Evolutionary conservation across 2,329 filamentous ascomycete genomes (phyloP).

Genomic region (Colletotrichum neosansevieriae): DNA sequence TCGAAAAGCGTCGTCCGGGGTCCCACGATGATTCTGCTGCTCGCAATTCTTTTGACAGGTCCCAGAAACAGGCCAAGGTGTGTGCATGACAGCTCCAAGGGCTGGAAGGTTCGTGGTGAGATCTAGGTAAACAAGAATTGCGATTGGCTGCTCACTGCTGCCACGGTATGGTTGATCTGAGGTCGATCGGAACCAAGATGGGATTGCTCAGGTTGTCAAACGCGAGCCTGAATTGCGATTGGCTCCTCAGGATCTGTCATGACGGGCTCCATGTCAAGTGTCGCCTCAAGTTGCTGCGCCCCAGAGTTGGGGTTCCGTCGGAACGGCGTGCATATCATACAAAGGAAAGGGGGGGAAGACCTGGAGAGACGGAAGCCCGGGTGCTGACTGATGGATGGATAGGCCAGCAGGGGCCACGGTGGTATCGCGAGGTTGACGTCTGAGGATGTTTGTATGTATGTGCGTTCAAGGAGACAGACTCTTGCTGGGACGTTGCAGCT

Average conservation of each 20-base stretch:
- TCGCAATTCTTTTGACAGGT: slow-evolving; percentile 37
- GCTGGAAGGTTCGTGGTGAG: slow-evolving; percentile 37
- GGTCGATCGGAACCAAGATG: slow-evolving; percentile 42
- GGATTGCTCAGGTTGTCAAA: slow-evolving; percentile 44
- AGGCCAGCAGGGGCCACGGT: slow-evolving; percentile 21
- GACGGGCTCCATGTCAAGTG: slow-evolving; percentile 43
- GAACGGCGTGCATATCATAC: slow-evolving; percentile 38
- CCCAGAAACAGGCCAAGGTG: slow-evolving; percentile 34
- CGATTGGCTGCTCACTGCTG: slow-evolving; percentile 44
- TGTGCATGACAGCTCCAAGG: slow-evolving; percentile 37
- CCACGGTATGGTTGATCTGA: slow-evolving; percentile 41
- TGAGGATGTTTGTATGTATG: slow-evolving; percentile 15
- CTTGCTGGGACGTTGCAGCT: slow-evolving; percentile 26
- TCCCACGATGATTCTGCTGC: slow-evolving; percentile 30
- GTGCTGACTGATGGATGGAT: slow-evolving; percentile 37
- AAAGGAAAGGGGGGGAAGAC: slow-evolving; percentile 19
- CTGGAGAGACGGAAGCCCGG: slow-evolving; percentile 39
- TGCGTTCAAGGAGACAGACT: background rate
- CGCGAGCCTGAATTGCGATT: slow-evolving; percentile 49
- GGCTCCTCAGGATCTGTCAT: slow-evolving; percentile 47
- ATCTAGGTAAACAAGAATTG: slow-evolving; percentile 40
- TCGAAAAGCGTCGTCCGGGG: slow-evolving; percentile 17
- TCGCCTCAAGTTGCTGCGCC: slow-evolving; percentile 41
- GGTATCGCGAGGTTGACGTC: slow-evolving; percentile 32
- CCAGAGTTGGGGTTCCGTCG: slow-evolving; percentile 38